A percentile compares a stretch with the other conserved stretches of the same genome.
Conservation (phyloP, 176 grass and related monocot species). For the Saccharum spontaneum region DNA sequence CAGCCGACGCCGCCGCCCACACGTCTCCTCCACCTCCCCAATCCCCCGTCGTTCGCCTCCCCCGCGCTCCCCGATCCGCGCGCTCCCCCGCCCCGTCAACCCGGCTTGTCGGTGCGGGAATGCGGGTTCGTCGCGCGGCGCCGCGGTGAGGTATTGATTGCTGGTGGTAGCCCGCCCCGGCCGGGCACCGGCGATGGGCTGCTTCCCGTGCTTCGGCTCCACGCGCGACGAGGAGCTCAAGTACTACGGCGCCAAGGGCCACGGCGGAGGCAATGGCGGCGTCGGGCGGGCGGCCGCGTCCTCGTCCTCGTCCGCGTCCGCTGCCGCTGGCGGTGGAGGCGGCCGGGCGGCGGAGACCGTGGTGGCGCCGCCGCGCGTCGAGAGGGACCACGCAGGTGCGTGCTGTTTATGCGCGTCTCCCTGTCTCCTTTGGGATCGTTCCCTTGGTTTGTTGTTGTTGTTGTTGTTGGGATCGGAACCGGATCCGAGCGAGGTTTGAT, state of each 20-base stretch:
- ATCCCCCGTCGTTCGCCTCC: background rate
- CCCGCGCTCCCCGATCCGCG: background rate
- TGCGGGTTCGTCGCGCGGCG: conserved; percentile 31
- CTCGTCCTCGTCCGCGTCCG: conserved; percentile 42
- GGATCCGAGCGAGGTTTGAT: conserved; percentile 29
- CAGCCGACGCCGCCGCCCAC: conserved; percentile 11
- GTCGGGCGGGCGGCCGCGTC: background rate
- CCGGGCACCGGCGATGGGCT: conserved; percentile 49
- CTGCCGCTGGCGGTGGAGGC: background rate
- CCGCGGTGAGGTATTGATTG: background rate
- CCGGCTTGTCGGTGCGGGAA: conserved; percentile 10
- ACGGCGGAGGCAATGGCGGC: background rate
- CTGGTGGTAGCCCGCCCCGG: background rate
- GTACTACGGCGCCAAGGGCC: conserved; percentile 22
- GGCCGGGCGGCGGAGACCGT: conserved; percentile 34
- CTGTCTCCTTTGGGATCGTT: background rate
- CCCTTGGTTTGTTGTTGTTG: background rate
- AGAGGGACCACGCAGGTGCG: conserved; percentile 47
- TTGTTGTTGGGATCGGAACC: conserved; percentile 36
- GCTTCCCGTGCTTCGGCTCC: conserved; percentile 84
- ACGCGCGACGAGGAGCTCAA: conserved; percentile 32
- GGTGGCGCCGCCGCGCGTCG: conserved; percentile 31
- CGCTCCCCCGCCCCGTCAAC: background rate
- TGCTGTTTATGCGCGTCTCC: background rate
- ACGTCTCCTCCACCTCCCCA: background rate